Evolutionary conservation across 2,329 filamentous ascomycete species (phyloP).

Genomic region (Beauveria sp.): DNA sequence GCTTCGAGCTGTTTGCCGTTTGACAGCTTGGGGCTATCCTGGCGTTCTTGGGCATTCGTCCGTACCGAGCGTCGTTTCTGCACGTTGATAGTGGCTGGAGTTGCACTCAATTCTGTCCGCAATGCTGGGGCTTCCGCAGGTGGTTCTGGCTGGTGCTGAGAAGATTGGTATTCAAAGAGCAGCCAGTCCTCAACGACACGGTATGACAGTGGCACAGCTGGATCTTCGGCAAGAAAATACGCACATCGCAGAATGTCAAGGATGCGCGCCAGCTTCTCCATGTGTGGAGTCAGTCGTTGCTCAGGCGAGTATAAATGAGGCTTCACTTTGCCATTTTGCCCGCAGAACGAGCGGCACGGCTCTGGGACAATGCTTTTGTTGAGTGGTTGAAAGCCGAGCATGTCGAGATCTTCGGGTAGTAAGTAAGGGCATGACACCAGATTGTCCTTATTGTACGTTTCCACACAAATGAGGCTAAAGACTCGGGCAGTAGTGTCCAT

Average conservation of each 20-base stretch:
- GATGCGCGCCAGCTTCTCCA: constrained; percentile 38
- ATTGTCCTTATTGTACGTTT: constrained; percentile 32
- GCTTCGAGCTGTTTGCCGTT: neutral
- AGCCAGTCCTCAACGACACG: constrained; percentile 22
- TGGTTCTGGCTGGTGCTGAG: neutral
- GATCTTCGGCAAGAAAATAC: constrained; percentile 37
- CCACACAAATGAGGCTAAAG: constrained; percentile 39
- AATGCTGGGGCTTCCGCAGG: neutral
- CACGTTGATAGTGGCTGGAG: neutral
- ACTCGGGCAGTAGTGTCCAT: constrained; percentile 38
- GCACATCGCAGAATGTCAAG: constrained; percentile 43
- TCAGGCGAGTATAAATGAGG: constrained; percentile 28
- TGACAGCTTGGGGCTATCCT: neutral
- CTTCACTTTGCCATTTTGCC: constrained; percentile 30
- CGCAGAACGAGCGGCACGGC: constrained; percentile 32
- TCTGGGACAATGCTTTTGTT: constrained; percentile 29
- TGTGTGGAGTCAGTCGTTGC: constrained; percentile 23
- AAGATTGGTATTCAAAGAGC: constrained; percentile 25
- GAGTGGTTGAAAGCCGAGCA: constrained; percentile 37
- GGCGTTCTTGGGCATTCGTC: neutral
- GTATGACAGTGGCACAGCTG: constrained; percentile 29
- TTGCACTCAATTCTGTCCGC: neutral
- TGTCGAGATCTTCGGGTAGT: constrained; percentile 42
- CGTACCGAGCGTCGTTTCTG: constrained; percentile 4
- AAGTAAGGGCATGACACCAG: constrained; percentile 39